Conservation (phyloP, 495 filamentous ascomycete species). For the Lindgomyces ingoldianus region DNA sequence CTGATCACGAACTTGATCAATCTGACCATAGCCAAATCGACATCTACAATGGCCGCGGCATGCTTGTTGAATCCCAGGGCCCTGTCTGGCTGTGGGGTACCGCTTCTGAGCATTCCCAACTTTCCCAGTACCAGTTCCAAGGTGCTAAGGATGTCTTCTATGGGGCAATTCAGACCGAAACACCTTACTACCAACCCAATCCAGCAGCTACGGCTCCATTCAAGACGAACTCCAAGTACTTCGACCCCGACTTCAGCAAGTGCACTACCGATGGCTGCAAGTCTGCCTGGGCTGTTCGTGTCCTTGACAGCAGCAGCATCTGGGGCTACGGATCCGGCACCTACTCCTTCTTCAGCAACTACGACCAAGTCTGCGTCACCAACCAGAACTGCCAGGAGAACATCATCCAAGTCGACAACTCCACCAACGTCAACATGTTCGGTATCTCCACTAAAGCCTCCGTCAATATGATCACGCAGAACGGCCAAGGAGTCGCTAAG, state of each 20-base stretch:
- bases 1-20: constrained; percentile 49
- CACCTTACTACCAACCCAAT: constrained; percentile 54
- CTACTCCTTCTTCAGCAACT: constrained; percentile 62
- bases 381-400: constrained; percentile 79
- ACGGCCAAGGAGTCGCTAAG: constrained; percentile 39
- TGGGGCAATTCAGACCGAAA: constrained; percentile 82
- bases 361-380: constrained; percentile 70
- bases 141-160: constrained; percentile 69
- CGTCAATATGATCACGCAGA: constrained; percentile 77
- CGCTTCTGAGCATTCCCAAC: constrained; percentile 70
- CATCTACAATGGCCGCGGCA: constrained; percentile 50
- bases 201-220: constrained; percentile 42
- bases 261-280: constrained; percentile 47
- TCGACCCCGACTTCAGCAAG: constrained; percentile 45
- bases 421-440: constrained; percentile 67
- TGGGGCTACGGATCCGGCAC: constrained; percentile 45
- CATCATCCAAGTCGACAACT: constrained; percentile 77
- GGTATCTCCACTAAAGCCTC: constrained; percentile 84
- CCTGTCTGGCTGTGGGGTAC: constrained; percentile 70
- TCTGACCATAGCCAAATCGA: constrained; percentile 45
- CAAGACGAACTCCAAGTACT: constrained; percentile 36
- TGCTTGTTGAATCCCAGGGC: constrained; percentile 56
- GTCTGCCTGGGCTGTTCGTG: constrained; percentile 57
- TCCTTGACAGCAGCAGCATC: constrained; percentile 42
- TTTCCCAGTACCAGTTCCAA: constrained; percentile 81